Evolutionary conservation across 83 land plant species (phyloP).

Genomic region (Thuja plicata): DNA sequence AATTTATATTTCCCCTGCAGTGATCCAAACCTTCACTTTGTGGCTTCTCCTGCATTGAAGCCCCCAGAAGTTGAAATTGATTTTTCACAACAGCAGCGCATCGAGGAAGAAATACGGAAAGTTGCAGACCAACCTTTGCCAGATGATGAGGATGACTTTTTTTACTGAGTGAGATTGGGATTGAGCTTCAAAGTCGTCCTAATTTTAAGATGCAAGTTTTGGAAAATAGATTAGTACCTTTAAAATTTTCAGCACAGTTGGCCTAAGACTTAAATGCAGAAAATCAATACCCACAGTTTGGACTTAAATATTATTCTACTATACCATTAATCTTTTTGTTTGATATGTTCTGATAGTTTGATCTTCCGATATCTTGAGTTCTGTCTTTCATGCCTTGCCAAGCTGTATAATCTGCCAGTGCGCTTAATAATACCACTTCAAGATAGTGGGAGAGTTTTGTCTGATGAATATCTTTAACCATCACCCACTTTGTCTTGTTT

Average conservation of each 20-base stretch:
- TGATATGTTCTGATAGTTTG: neutral
- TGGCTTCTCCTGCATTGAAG: constrained; percentile 23
- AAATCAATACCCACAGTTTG: neutral
- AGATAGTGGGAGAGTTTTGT: neutral
- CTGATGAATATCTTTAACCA: neutral
- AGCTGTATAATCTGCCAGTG: neutral
- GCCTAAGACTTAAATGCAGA: neutral
- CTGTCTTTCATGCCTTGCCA: neutral
- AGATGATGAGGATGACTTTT: constrained; percentile 17
- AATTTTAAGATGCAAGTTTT: neutral
- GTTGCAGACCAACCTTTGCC: constrained; percentile 16
- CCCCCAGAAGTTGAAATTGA: constrained; percentile 29
- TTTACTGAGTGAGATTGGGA: neutral
- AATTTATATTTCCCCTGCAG: constrained; percentile 6
- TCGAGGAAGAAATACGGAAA: constrained; percentile 18
- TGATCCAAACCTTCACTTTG: constrained; percentile 25
- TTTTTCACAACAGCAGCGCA: constrained; percentile 16
- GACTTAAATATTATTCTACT: neutral
- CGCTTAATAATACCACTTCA: neutral
- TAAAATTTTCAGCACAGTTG: neutral
- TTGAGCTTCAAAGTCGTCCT: neutral
- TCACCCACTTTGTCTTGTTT: neutral
- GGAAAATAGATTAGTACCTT: neutral
- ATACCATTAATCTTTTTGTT: neutral
- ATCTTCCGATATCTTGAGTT: neutral